These are phyloP conservation scores for Epichloe typhina DNA, from an alignment of 2,329 filamentous ascomycete species.

Conservation along the genomic window DNA sequence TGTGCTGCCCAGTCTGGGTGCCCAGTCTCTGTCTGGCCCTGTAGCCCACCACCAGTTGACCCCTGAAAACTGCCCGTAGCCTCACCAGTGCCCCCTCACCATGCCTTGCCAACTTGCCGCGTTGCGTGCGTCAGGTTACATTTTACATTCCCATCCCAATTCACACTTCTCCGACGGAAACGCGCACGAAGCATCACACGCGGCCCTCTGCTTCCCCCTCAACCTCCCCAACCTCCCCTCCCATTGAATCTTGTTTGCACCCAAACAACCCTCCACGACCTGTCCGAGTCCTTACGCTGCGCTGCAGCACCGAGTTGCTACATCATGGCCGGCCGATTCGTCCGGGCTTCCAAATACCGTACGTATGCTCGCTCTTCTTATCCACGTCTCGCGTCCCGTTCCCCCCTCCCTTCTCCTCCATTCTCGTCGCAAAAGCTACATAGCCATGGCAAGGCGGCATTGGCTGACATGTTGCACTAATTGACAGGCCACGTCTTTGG, in stretches of 20 bases:
- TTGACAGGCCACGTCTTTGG: slow-evolving; percentile 88
- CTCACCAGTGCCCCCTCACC: neutral
- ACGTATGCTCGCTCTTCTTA: slow-evolving; percentile 15
- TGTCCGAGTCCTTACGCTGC: slow-evolving; percentile 1
- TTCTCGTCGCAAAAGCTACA: neutral
- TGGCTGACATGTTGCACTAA: neutral
- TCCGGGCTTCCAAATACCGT: slow-evolving; percentile 58
- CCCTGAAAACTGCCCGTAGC: no score
- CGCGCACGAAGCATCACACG: slow-evolving; percentile 2
- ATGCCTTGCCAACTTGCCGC: neutral
- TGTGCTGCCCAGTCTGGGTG: no score
- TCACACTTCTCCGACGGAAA: neutral
- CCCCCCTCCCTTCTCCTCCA: neutral
- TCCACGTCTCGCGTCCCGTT: no score
- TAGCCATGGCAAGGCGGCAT: neutral
- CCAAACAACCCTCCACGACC: neutral
- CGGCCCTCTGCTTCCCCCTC: slow-evolving; percentile 1
- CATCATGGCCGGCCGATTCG: slow-evolving; percentile 50
- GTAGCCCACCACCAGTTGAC: no score
- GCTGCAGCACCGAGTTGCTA: slow-evolving; percentile 8
- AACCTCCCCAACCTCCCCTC: slow-evolving; percentile 9
- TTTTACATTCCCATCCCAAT: neutral
- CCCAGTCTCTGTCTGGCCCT: no score
- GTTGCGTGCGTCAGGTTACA: neutral
- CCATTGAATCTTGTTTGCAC: slow-evolving; percentile 1